Base-by-base conservation (phyloP, 345 rosid genomes). In the Citrus hindsii region DNA sequence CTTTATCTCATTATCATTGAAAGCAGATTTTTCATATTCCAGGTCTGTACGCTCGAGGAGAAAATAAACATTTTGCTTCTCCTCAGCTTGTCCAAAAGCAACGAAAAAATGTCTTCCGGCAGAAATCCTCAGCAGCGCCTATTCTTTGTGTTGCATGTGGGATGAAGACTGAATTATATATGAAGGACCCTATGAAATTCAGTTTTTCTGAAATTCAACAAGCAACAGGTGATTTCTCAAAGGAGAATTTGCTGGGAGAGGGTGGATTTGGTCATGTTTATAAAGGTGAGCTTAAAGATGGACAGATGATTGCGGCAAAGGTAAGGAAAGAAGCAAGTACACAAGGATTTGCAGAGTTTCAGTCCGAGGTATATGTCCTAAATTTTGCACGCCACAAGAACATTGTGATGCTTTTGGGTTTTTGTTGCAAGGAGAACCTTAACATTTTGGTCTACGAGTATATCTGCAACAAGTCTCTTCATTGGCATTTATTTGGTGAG, bases 371-470 rank as follows among this genome's bases (percentile, higher is more conserved):
- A 18, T 81, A 84, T 48, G 90, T 86, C 51, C 69, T 90, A 37
- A 87, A 82, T 73, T 90, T 90, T 38, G 94, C 86, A 22, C 89
- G 86, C 67, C 92, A 90, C 88, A 90, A 89, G 92, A 90, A 90
- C 84, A 90, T 90, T 61, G 89, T 90, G 67, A 89, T 90, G 92
- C 86, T 90, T 76, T 81, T 90, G 82, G 90, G 94, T 40, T 86
- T 78, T 72, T 89, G 88, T 70, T 89, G 92, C 87, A 87, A 85
- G 91, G 94, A 90, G 78, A 84, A 84, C 76, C 83, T 83, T 72
- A 90, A 90, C 79, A 85, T 90, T 67, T 82, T 90, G 80, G 92
- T 90, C 10, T 90, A 90, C 27, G 94, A 90, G 80, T 90, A 85
- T 68, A 87, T 90, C 68, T 90, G 94, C 91, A 90, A 90, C 86